Percentiles rank a stretch among this genome's conserved stretches.
Evolutionary conservation across 345 rosid species (phyloP).

Genomic region (Gossypium anomalum): DNA sequence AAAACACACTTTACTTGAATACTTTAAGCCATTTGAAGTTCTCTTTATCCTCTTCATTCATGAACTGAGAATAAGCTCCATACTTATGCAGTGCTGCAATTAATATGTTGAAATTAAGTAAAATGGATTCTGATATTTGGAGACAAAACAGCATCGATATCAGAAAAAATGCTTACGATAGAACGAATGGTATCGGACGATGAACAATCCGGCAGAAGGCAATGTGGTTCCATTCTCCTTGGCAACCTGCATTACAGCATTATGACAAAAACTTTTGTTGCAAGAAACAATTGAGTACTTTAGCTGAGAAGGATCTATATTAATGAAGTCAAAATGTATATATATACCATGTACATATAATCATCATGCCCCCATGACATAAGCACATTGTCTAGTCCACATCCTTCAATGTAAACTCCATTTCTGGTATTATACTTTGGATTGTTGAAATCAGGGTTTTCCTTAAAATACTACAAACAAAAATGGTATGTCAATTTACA

Average conservation of each 20-base stretch:
- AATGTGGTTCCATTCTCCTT: constrained; percentile 49
- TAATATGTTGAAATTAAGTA: neutral
- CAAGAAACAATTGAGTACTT: neutral
- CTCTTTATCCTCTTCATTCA: constrained; percentile 40
- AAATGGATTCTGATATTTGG: neutral
- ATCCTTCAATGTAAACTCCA: constrained; percentile 49
- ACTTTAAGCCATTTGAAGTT: constrained; percentile 41
- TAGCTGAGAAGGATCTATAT: no score
- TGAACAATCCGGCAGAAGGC: constrained; percentile 58
- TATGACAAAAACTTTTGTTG: neutral
- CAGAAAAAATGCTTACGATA: constrained; percentile 29
- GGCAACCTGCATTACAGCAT: constrained; percentile 33
- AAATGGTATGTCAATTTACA: neutral
- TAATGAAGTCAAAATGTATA: neutral
- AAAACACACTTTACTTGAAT: constrained; percentile 30
- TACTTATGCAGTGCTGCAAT: constrained; percentile 34
- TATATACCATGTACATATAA: constrained; percentile 52
- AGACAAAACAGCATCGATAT: neutral
- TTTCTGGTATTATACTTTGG: constrained; percentile 44
- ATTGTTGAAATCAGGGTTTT: constrained; percentile 47
- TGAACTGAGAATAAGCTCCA: constrained; percentile 37
- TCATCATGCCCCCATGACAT: constrained; percentile 78
- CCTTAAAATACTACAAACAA: constrained; percentile 45
- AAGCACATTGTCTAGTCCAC: constrained; percentile 51
- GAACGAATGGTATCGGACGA: constrained; percentile 61